phyloP scores from a whole-genome alignment of 805 yeast genomes.

The Tetrapisispora fleetii region DNA sequence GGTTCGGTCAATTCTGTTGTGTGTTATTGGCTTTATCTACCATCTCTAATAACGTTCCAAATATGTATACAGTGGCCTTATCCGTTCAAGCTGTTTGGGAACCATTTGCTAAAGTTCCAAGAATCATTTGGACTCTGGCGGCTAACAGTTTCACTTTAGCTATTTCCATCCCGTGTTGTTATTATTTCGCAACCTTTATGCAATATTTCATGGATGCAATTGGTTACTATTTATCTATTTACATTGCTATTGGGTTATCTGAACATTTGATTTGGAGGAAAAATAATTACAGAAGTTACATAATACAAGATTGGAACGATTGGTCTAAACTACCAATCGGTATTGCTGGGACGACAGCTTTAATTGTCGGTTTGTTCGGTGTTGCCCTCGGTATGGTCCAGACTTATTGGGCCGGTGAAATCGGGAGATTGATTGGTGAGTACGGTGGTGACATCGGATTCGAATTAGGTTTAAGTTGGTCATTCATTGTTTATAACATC shows the following conservation, averaged over 20 bases:
- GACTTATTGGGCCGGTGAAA: constrained; percentile 69
- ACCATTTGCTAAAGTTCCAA: constrained; percentile 63
- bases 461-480: constrained; percentile 59
- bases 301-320: constrained; percentile 52
- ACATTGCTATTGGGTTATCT: constrained; percentile 61
- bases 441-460: constrained; percentile 83
- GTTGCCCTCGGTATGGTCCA: constrained; percentile 82
- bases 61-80: constrained; percentile 83
- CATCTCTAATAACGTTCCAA: constrained; percentile 86
- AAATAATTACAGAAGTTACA: constrained; percentile 46
- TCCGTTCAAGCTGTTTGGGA: constrained; percentile 82
- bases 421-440: constrained; percentile 51
- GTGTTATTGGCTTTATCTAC: constrained; percentile 79
- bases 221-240: constrained; percentile 84
- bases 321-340: constrained; percentile 60
- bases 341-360: constrained; percentile 64
- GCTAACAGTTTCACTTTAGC: constrained; percentile 75
- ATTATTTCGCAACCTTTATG: constrained; percentile 63
- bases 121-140: constrained; percentile 69
- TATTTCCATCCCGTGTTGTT: constrained; percentile 81
- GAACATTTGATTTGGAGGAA: constrained; percentile 77
- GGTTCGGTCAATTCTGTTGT: constrained; percentile 83
- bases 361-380: constrained; percentile 79
- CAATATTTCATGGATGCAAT: constrained; percentile 83
- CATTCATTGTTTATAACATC: constrained; percentile 50